phyloP scores from a whole-genome alignment of 75 land plant species.

The Sequoiadendron giganteum region DNA sequence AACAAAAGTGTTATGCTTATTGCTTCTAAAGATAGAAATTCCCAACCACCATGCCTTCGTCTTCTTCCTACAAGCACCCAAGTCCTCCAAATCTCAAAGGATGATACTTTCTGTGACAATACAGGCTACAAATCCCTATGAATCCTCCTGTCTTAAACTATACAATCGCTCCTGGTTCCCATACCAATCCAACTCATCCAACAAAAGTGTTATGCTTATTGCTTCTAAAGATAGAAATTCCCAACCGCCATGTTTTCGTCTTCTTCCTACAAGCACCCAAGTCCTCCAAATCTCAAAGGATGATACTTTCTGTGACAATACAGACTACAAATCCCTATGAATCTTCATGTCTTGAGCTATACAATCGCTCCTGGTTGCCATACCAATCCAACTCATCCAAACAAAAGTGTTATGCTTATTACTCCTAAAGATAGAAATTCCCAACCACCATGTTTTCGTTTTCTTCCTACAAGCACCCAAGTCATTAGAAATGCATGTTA shows the following conservation, averaged over 20 bases:
- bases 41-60: neutral
- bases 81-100: neutral
- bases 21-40: neutral
- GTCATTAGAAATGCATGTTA: neutral
- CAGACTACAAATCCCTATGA: slow-evolving; percentile 1
- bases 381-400: neutral
- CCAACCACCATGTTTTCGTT: neutral
- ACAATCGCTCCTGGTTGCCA: neutral
- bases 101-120: neutral
- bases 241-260: neutral
- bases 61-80: neutral
- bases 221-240: neutral
- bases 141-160: neutral
- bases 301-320: neutral
- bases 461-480: neutral
- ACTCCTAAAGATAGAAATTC: neutral
- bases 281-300: neutral
- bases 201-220: neutral
- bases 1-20: neutral
- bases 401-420: neutral
- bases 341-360: neutral
- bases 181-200: neutral
- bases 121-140: neutral
- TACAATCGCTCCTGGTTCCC: neutral
- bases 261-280: neutral